Conservation (phyloP, 1,284 basidiomycete species). For the Naganishia liquefaciens region DNA sequence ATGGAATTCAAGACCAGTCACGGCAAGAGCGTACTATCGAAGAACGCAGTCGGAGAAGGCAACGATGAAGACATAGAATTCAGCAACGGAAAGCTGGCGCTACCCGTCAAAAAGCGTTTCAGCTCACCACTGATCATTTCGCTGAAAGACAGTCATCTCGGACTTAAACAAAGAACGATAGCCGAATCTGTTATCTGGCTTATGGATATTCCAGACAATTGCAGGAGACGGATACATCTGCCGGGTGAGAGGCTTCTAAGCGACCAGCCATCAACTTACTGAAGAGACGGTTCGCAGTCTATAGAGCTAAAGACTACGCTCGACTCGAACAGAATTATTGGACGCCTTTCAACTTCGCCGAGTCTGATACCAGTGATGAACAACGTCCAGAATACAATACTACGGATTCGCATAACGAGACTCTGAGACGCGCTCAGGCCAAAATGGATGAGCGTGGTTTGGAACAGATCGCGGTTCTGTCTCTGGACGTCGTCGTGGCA, state of each 20-base stretch:
- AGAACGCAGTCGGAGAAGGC: background rate
- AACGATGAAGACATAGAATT: slow-evolving; percentile 11
- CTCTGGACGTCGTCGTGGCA: slow-evolving; percentile 16
- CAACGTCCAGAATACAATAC: background rate
- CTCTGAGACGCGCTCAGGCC: background rate
- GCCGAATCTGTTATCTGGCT: slow-evolving; percentile 29
- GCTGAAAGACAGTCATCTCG: slow-evolving; percentile 11
- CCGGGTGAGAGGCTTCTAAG: slow-evolving; percentile 6
- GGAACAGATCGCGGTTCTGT: slow-evolving; percentile 12
- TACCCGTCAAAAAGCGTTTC: slow-evolving; percentile 25
- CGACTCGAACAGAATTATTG: slow-evolving; percentile 29
- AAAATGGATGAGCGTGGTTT: slow-evolving; percentile 6
- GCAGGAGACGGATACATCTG: slow-evolving; percentile 15
- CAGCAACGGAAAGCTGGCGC: slow-evolving; percentile 1
- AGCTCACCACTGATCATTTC: slow-evolving; percentile 25
- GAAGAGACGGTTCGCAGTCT: slow-evolving; percentile 6
- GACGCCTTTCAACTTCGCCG: slow-evolving; percentile 20
- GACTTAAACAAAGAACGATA: slow-evolving; percentile 1
- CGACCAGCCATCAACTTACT: background rate
- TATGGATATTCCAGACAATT: slow-evolving; percentile 17
- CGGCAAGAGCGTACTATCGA: slow-evolving; percentile 1
- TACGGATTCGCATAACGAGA: slow-evolving; percentile 7
- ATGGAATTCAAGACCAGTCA: slow-evolving; percentile 18
- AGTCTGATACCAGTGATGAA: background rate
- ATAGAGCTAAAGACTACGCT: slow-evolving; percentile 18